These are phyloP conservation scores for Chlamydomonas sp. DNA, from an alignment of 139 green algal genomes.

Conservation along the genomic window DNA sequence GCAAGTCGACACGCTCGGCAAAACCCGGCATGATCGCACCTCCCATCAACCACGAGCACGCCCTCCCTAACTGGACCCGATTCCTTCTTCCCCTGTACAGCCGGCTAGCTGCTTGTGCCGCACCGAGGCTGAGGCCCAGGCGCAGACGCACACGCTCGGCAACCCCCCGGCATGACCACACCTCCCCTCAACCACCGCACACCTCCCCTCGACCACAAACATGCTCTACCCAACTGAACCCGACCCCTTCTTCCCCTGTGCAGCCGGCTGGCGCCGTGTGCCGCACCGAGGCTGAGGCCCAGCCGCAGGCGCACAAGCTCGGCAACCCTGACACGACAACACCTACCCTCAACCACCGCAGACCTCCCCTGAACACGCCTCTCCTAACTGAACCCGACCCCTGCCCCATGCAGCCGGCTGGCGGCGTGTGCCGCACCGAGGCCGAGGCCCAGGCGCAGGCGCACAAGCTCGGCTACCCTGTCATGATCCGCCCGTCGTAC, in stretches of 20 bases:
- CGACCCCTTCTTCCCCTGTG: no score
- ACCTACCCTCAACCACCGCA: background rate
- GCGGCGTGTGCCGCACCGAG: slow-evolving; percentile 43
- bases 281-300: slow-evolving; percentile 62
- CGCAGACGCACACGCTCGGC: slow-evolving; percentile 66
- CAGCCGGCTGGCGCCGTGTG: slow-evolving; percentile 62
- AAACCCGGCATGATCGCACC: slow-evolving; percentile 87
- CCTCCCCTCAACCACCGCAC: background rate
- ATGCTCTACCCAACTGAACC: background rate
- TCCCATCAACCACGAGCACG: background rate
- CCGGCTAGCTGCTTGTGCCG: slow-evolving; percentile 42
- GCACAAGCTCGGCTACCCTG: slow-evolving; percentile 83
- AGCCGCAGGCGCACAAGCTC: slow-evolving; percentile 65
- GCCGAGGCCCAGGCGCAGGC: slow-evolving; percentile 71
- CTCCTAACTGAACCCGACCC: no score
- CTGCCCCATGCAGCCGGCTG: slow-evolving; percentile 63
- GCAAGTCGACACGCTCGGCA: slow-evolving; percentile 68
- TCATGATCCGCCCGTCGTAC: slow-evolving; percentile 96
- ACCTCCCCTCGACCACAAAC: background rate
- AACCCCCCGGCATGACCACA: slow-evolving; percentile 90
- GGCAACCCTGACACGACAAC: slow-evolving; percentile 90
- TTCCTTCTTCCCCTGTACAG: no score
- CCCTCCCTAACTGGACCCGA: no score
- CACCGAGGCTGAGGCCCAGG: slow-evolving; percentile 68
- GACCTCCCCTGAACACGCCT: background rate